Evolutionary conservation across 2,329 filamentous ascomycete species (phyloP).

Genomic region (Fusarium anguioides): DNA sequence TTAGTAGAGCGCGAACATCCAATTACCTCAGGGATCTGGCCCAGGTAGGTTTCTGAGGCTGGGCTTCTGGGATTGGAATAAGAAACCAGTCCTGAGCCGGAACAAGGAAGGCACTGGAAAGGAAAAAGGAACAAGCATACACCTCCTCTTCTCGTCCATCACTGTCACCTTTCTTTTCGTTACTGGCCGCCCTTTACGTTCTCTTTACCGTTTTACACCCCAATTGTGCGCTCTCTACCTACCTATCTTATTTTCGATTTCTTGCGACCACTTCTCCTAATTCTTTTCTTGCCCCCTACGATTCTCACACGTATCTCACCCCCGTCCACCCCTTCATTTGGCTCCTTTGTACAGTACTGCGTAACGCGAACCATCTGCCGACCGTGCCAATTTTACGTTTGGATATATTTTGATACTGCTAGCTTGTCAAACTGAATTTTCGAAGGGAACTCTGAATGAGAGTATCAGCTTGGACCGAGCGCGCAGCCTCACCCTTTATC

Average conservation of each 20-base stretch:
- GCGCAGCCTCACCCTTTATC: conserved; percentile 13
- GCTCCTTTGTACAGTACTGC: conserved; percentile 36
- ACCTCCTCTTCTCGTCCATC: conserved; percentile 33
- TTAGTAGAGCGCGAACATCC: conserved; percentile 14
- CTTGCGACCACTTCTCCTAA: conserved; percentile 26
- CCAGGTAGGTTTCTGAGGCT: conserved; percentile 34
- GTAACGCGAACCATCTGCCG: conserved; percentile 44
- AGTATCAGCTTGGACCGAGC: conserved; percentile 12
- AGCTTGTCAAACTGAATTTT: conserved; percentile 7
- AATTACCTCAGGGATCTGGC: conserved; percentile 30
- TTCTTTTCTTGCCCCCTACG: conserved; percentile 12
- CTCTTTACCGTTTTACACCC: conserved; percentile 24
- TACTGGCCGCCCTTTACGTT: conserved; percentile 31
- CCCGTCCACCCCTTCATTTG: conserved; percentile 40
- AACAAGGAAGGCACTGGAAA: conserved; percentile 19
- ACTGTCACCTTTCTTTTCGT: conserved; percentile 38
- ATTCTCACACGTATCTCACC: conserved; percentile 23
- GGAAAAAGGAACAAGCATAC: conserved; percentile 40
- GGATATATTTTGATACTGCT: conserved; percentile 24
- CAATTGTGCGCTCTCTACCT: conserved; percentile 25
- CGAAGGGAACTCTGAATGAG: conserved; percentile 12
- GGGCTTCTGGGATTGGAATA: conserved; percentile 14
- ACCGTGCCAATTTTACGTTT: conserved; percentile 41
- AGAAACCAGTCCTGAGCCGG: conserved; percentile 30
- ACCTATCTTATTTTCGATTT: conserved; percentile 20